Conservation (phyloP, 371 early-diverging fungal genomes). For the Synchytrium microbalum region DNA sequence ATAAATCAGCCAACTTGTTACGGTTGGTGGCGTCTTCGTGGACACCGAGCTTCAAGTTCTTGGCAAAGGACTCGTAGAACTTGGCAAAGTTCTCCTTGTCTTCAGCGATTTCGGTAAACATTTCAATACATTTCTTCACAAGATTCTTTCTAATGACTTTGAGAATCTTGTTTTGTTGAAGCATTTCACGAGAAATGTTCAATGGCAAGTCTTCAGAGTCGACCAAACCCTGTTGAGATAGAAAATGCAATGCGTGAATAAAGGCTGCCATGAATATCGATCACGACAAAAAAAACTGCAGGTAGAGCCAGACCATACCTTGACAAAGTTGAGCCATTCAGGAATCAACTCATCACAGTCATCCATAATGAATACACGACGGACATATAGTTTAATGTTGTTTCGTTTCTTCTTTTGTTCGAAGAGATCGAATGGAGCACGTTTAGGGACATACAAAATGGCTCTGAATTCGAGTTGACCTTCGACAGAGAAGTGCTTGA, state of each 20-base stretch:
- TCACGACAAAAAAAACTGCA: slow-evolving; percentile 34
- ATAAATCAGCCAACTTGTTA: slow-evolving; percentile 78
- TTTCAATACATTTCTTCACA: slow-evolving; percentile 86
- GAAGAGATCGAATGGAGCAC: slow-evolving; percentile 86
- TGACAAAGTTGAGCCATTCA: slow-evolving; percentile 59
- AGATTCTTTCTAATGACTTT: slow-evolving; percentile 92
- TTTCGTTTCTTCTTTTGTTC: slow-evolving; percentile 83
- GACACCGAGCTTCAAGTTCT: slow-evolving; percentile 89
- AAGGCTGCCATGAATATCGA: no score
- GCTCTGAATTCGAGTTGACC: slow-evolving; percentile 91
- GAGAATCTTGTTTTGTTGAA: slow-evolving; percentile 92
- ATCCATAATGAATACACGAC: slow-evolving; percentile 96
- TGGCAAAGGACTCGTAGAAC: slow-evolving; percentile 89
- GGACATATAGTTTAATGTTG: slow-evolving; percentile 93
- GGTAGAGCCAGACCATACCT: slow-evolving; percentile 14
- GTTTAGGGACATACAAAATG: slow-evolving; percentile 82
- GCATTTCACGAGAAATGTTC: slow-evolving; percentile 93
- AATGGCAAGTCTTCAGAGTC: slow-evolving; percentile 94
- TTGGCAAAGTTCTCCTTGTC: slow-evolving; percentile 88
- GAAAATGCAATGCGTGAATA: not conserved
- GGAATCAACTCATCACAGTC: slow-evolving; percentile 93
- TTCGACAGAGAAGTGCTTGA: slow-evolving; percentile 90
- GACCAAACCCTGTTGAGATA: slow-evolving; percentile 76
- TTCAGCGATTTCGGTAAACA: slow-evolving; percentile 80
- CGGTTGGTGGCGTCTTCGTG: slow-evolving; percentile 84